Base-by-base conservation (phyloP, 176 grass and related monocot genomes). In the Puccinellia tenuiflora region DNA sequence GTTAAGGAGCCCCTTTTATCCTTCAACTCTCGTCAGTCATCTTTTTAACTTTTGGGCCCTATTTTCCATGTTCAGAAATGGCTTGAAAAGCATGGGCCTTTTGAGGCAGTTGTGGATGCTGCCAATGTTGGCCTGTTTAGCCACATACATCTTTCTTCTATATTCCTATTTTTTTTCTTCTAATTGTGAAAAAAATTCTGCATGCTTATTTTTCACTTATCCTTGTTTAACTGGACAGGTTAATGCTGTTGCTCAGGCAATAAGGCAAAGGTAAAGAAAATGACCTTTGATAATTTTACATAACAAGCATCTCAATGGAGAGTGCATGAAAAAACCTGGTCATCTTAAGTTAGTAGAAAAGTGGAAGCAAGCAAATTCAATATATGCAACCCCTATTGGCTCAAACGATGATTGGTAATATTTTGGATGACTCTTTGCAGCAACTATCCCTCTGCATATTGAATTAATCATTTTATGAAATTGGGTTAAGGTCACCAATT, bases 401-500 rank as follows among this genome's bases (percentile, higher is more conserved):
- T 91, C 88, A 72, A 94, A 94, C 66, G 88, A 94, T 84, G 92
- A 94, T 73, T 94, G 92, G 92, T 94, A 84, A 84, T 86, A 22
- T 55, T 69, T 75, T 78, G 13, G 48, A 33, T 86, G 29, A 21
- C 50, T 28, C 28, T 76, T 7, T 76, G 51, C 28, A 79, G 38
- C 18, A 76, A 81, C 30, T 61, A 45, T 52, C 48, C 48, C 48
- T 52, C 48, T 47, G 45, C 45, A 47, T 47, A 47, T 47, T 47
- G 45, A 47, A 47, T 47, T 47, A 47, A 47, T 47, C 45, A 47
- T 47, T 47, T 47, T 47, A 47, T 47, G 45, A 47, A 47, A 47
- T 47, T 47, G 45, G 45, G 45, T 47, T 47, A 47, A 47, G 45
- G 45, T 47, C 45, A 47, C 45, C 45, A 47, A 47, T 47, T 47